Evolutionary conservation across 2,329 filamentous ascomycete genomes (phyloP), one percentile per base, ranked within the genome.

Genomic region (Scleromitrula shiraiana): DNA sequence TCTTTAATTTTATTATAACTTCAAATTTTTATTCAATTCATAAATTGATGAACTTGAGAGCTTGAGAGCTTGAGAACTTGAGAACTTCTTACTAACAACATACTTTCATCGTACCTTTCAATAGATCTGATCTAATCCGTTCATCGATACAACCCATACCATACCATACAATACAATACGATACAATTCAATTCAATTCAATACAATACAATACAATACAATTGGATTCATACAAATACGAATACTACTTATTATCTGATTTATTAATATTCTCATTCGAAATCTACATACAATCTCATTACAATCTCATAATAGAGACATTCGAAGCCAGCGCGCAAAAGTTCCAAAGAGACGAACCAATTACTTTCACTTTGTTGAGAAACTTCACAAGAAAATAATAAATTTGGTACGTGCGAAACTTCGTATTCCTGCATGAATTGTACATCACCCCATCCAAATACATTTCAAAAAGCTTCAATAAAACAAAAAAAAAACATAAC

Each of bases 401-500:
- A 26, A 41, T 47, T 37, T 47, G 44, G 44, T 47, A 47, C 44
- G 44, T 47, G 36, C 44, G 14, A 47, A 24, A 15, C 17, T 47
- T 35, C 44, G 37, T 47, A 47, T 47, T 47, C 37, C 44, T 47
- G 43, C 43, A 46, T 46, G 43, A 46, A 41, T 46, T 22, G 44
- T 36, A 41, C 44, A 46, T 35, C 44, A 22, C 38, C 37, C 44
- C 44, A 41, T 35, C 44, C 5, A 41, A 41, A 37, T 32, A 37
- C 36, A 19, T 14, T 23, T 45, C 23, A 17, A 45, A 26, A 30
- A 29, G 1, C 44, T 46, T 41, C 44, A 26, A 15, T 17, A 7
- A 9, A 17, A 24, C 12, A 9, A 19, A 14, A n/a, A n/a, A n/a
- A n/a, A n/a, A n/a, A n/a, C n/a, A n/a, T n/a, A n/a, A n/a, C n/a